phyloP scores from a whole-genome alignment of 129 eudicot species.

The Flaveria sonorensis region DNA sequence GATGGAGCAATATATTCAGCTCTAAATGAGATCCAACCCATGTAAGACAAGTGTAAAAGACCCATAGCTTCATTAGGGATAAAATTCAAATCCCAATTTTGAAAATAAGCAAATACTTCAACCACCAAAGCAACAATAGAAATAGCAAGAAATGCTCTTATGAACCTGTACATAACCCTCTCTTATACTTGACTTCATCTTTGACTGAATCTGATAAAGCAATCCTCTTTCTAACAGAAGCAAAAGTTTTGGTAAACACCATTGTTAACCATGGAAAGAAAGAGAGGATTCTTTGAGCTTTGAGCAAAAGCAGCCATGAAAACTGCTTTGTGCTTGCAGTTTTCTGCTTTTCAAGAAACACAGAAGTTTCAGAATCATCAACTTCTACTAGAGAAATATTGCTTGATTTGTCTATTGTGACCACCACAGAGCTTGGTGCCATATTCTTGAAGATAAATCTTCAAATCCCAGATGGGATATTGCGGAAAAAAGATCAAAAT shows the following conservation, averaged over 20 bases:
- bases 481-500: background rate
- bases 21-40: constrained; percentile 76
- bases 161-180: constrained; percentile 61
- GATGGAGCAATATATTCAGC: constrained; percentile 75
- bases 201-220: constrained; percentile 55
- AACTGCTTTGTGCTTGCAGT: constrained; percentile 72
- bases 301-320: constrained; percentile 69
- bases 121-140: constrained; percentile 59
- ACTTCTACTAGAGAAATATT: constrained; percentile 50
- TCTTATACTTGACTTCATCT: constrained; percentile 72
- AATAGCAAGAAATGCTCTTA: constrained; percentile 64
- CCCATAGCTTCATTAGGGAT: constrained; percentile 63
- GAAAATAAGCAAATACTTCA: constrained; percentile 72
- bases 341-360: constrained; percentile 59
- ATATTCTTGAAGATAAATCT: constrained; percentile 30
- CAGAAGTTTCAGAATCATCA: constrained; percentile 40
- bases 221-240: constrained; percentile 56
- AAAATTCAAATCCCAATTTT: constrained; percentile 69
- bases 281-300: constrained; percentile 57
- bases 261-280: constrained; percentile 66
- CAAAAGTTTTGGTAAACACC: constrained; percentile 40
- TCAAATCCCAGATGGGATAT: constrained; percentile 37
- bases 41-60: constrained; percentile 52
- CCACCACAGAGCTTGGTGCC: constrained; percentile 57
- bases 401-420: constrained; percentile 48